phyloP scores from a whole-genome alignment of 331 rosid species.

The Quercus lobata region DNA sequence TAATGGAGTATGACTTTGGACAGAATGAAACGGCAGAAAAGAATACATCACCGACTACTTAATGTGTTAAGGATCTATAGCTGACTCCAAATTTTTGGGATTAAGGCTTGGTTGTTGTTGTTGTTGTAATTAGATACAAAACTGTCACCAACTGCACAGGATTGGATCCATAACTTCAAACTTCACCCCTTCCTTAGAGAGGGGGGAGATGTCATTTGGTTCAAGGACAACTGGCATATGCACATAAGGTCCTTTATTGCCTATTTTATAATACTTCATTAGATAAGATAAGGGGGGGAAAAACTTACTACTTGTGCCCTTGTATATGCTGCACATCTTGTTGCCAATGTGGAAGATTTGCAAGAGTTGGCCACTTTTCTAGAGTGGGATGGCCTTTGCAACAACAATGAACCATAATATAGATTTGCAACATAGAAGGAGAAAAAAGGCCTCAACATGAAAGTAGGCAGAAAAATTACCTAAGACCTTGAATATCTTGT shows the following conservation, averaged over 20 bases:
- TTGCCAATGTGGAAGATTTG: conserved; percentile 91
- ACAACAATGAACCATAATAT: conserved; percentile 34
- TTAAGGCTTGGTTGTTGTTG: too few relatives aligned
- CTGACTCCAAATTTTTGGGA: too few relatives aligned
- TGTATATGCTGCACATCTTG: conserved; percentile 71
- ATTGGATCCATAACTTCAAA: background rate
- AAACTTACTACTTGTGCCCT: conserved; percentile 76
- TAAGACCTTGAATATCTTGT: conserved; percentile 97
- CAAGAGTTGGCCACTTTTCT: conserved; percentile 96
- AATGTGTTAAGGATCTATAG: too few relatives aligned
- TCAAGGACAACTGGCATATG: background rate
- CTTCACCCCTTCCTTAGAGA: background rate
- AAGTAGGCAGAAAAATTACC: conserved; percentile 45
- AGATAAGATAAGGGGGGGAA: background rate
- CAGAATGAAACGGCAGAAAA: too few relatives aligned
- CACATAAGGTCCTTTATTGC: background rate
- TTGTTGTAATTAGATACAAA: background rate
- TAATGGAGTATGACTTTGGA: too few relatives aligned
- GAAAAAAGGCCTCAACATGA: conserved; percentile 3
- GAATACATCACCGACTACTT: too few relatives aligned
- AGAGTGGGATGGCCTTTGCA: conserved; percentile 87
- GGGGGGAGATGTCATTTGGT: background rate
- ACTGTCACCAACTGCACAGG: background rate
- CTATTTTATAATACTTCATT: background rate
- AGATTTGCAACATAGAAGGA: conserved; percentile 25